A percentile compares a stretch with the other conserved stretches of the same genome.
These are phyloP conservation scores for Polychaeton citri DNA, from an alignment of 2,329 filamentous ascomycete species.

Conservation along the genomic window DNA sequence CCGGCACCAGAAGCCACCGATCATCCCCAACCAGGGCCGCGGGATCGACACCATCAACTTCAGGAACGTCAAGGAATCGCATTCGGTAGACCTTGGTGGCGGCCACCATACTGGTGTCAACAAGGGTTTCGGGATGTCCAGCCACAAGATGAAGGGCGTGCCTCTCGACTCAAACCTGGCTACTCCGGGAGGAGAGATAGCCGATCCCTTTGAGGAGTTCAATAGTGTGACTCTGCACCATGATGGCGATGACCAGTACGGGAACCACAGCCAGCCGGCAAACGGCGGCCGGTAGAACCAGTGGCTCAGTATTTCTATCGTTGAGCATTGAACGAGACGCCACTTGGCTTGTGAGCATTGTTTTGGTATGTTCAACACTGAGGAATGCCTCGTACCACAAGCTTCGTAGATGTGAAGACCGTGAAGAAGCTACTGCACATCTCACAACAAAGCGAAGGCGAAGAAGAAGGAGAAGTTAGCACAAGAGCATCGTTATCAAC, in stretches of 20 bases:
- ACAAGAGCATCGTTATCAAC: too few relatives aligned
- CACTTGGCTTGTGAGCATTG: too few relatives aligned
- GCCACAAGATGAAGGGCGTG: constrained; percentile 53
- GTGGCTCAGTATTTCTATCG: not conserved
- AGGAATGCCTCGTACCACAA: too few relatives aligned
- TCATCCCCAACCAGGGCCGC: constrained; percentile 80
- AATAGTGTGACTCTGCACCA: constrained; percentile 97
- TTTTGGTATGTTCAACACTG: too few relatives aligned
- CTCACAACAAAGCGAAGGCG: too few relatives aligned
- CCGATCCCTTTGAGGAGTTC: constrained; percentile 95
- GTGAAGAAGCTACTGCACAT: too few relatives aligned
- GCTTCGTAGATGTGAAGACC: too few relatives aligned
- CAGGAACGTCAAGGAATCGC: constrained; percentile 92
- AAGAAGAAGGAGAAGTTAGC: too few relatives aligned
- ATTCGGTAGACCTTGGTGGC: constrained; percentile 74
- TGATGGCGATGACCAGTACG: constrained; percentile 56
- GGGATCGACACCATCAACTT: constrained; percentile 95
- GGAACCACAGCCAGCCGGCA: not conserved
- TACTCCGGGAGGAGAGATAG: constrained; percentile 68
- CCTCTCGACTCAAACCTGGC: constrained; percentile 74
- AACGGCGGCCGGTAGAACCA: not conserved
- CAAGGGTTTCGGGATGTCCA: constrained; percentile 22
- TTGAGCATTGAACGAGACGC: too few relatives aligned
- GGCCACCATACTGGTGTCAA: constrained; percentile 22
- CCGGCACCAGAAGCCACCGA: constrained; percentile 94